These are phyloP conservation scores for Taxillus chinensis DNA, from an alignment of 164 flowering plant species.

Conservation along the genomic window DNA sequence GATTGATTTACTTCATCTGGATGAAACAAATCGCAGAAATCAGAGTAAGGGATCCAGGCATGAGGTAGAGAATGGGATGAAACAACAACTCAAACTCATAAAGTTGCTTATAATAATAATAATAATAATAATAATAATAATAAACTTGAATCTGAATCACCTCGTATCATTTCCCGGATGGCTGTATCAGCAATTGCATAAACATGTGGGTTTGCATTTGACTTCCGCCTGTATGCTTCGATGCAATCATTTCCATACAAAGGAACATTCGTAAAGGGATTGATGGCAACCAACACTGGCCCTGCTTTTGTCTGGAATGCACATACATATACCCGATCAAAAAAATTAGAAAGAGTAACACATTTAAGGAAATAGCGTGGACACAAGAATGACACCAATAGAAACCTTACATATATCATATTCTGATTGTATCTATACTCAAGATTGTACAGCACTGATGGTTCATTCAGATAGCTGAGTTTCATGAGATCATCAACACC, in stretches of 20 bases:
- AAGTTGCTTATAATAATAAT: not conserved
- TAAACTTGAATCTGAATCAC: conserved; percentile 21
- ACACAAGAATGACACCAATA: not conserved
- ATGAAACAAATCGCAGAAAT: conserved; percentile 13
- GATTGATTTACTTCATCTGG: conserved; percentile 99
- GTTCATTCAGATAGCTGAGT: conserved; percentile 93
- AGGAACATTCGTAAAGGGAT: conserved; percentile 84
- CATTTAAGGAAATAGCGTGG: not conserved
- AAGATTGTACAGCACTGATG: conserved; percentile 91
- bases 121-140: not conserved
- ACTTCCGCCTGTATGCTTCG: conserved; percentile 74
- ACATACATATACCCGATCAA: conserved; percentile 10
- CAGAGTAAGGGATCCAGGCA: conserved; percentile 2
- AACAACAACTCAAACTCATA: too few species aligned
- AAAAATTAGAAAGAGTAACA: conserved; percentile 7
- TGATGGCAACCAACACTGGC: conserved; percentile 92
- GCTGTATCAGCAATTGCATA: conserved; percentile 97
- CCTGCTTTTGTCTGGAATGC: conserved; percentile 89
- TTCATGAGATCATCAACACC: conserved; percentile 99
- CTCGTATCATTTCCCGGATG: conserved; percentile 93
- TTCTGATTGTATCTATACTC: conserved; percentile 76
- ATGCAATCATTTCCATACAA: conserved; percentile 79
- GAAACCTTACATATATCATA: conserved; percentile 75
- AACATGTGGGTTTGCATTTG: conserved; percentile 80
- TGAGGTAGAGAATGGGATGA: too few species aligned